Conservation (phyloP, 495 filamentous ascomycete genomes). For the Penicillium flavigenum region DNA sequence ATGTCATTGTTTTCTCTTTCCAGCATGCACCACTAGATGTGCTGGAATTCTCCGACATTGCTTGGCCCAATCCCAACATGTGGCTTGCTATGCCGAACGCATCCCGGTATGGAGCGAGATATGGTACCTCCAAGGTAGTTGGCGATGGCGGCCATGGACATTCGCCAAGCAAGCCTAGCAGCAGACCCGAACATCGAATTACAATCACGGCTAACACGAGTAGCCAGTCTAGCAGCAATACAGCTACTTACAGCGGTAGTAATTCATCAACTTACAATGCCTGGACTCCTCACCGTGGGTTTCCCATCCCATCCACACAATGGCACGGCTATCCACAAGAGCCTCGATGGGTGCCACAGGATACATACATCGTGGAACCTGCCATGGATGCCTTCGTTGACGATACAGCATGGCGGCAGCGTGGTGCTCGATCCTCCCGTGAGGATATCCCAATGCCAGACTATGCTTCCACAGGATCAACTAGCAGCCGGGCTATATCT, state of each 20-base stretch:
- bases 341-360: slow-evolving; percentile 22
- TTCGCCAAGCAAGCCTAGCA: slow-evolving; percentile 43
- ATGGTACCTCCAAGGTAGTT: slow-evolving; percentile 28
- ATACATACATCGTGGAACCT: slow-evolving; percentile 33
- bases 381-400: slow-evolving; percentile 32
- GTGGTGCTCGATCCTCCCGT: slow-evolving; percentile 42
- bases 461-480: slow-evolving; percentile 39
- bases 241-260: slow-evolving; percentile 14
- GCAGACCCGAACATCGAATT: slow-evolving; percentile 16
- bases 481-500: slow-evolving; percentile 45
- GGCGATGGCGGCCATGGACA: slow-evolving; percentile 48
- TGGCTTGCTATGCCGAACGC: slow-evolving; percentile 54
- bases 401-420: slow-evolving; percentile 34
- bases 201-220: slow-evolving; percentile 3
- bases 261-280: slow-evolving; percentile 18
- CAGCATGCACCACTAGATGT: slow-evolving; percentile 84
- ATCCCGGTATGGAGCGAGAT: slow-evolving; percentile 34
- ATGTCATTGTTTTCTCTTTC: slow-evolving; percentile 77
- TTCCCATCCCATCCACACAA: slow-evolving; percentile 24
- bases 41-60: slow-evolving; percentile 73
- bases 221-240: slow-evolving; percentile 20
- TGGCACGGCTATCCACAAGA: slow-evolving; percentile 12
- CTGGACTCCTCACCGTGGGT: slow-evolving; percentile 28
- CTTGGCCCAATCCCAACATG: slow-evolving; percentile 78
- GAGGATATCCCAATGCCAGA: slow-evolving; percentile 58